These are phyloP conservation scores for Poa annua DNA, from an alignment of 176 grass and related monocot species.

Conservation along the genomic window DNA sequence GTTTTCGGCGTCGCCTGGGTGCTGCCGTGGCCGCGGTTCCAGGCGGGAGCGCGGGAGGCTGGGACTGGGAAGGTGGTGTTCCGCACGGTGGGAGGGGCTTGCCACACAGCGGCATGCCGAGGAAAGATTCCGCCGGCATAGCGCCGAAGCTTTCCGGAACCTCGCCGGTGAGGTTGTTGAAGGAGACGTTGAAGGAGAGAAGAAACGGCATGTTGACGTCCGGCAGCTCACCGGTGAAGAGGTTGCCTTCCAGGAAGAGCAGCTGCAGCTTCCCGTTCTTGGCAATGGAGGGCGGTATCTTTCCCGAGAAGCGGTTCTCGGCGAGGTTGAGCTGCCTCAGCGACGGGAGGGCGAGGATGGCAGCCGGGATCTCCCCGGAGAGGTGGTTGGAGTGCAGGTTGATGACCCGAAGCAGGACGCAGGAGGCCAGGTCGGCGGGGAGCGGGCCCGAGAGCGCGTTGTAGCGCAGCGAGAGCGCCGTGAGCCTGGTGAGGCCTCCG, in stretches of 20 bases:
- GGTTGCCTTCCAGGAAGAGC: slow-evolving; percentile 65
- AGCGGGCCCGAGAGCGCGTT: slow-evolving; percentile 66
- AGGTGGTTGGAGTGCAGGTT: slow-evolving; percentile 64
- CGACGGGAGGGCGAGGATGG: slow-evolving; percentile 49
- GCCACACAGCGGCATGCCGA: slow-evolving; percentile 75
- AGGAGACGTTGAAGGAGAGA: slow-evolving; percentile 65
- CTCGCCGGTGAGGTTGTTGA: slow-evolving; percentile 73
- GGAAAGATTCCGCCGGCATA: slow-evolving; percentile 57
- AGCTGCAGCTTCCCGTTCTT: slow-evolving; percentile 48
- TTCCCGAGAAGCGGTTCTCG: slow-evolving; percentile 58
- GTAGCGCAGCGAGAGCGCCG: slow-evolving; percentile 59
- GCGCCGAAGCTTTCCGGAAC: slow-evolving; percentile 51
- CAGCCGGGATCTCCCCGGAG: slow-evolving; percentile 48
- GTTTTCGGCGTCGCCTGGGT: not conserved
- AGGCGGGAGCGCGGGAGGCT: slow-evolving; percentile 32
- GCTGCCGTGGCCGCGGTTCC: not conserved
- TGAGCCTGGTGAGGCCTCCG: slow-evolving; percentile 60
- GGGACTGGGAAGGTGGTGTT: slow-evolving; percentile 24
- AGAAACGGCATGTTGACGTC: slow-evolving; percentile 47
- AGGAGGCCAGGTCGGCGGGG: slow-evolving; percentile 53
- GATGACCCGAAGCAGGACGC: slow-evolving; percentile 50
- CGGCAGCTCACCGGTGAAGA: slow-evolving; percentile 57
- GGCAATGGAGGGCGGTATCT: slow-evolving; percentile 48
- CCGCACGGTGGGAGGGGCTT: slow-evolving; percentile 61
- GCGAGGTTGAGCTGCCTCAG: slow-evolving; percentile 67